Evolutionary conservation across 805 yeast species (phyloP).

Genomic region (Cyberlindnera americana): DNA sequence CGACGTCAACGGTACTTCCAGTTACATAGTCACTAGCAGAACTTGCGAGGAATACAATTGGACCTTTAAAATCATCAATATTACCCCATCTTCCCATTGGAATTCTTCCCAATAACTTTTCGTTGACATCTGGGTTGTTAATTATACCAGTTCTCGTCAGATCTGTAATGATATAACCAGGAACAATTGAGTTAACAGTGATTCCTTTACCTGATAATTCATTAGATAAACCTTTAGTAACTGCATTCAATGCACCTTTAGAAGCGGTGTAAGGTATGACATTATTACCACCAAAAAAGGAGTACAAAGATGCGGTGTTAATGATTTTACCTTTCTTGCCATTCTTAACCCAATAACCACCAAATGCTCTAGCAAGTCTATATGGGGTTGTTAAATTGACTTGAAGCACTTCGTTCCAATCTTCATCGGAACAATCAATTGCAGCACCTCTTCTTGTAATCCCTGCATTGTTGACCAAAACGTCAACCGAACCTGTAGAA

Average conservation of each 20-base stretch:
- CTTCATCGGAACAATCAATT: slow-evolving; percentile 31
- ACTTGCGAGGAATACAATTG: slow-evolving; percentile 81
- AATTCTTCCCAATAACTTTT: slow-evolving; percentile 34
- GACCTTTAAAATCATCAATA: slow-evolving; percentile 49
- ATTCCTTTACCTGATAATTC: slow-evolving; percentile 45
- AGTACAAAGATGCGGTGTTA: slow-evolving; percentile 73
- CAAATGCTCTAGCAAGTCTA: slow-evolving; percentile 72
- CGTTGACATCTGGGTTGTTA: slow-evolving; percentile 26
- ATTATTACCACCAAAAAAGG: slow-evolving; percentile 22
- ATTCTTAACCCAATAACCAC: slow-evolving; percentile 55
- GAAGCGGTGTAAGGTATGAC: slow-evolving; percentile 77
- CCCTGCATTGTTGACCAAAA: slow-evolving; percentile 86
- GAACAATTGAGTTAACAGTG: slow-evolving; percentile 46
- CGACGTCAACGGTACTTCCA: slow-evolving; percentile 70
- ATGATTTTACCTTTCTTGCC: slow-evolving; percentile 63
- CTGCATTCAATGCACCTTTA: slow-evolving; percentile 74
- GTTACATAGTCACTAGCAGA: slow-evolving; percentile 75
- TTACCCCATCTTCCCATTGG: slow-evolving; percentile 48
- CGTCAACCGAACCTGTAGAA: slow-evolving; percentile 58
- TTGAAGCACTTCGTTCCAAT: slow-evolving; percentile 68
- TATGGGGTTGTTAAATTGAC: slow-evolving; percentile 76
- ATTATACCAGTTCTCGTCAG: slow-evolving; percentile 34
- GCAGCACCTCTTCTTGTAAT: slow-evolving; percentile 66
- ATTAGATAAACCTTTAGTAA: slow-evolving; percentile 67
- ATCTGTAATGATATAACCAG: slow-evolving; percentile 47